Conservation (phyloP, 768 basidiomycete species). For the Lactifluus piperatus region DNA sequence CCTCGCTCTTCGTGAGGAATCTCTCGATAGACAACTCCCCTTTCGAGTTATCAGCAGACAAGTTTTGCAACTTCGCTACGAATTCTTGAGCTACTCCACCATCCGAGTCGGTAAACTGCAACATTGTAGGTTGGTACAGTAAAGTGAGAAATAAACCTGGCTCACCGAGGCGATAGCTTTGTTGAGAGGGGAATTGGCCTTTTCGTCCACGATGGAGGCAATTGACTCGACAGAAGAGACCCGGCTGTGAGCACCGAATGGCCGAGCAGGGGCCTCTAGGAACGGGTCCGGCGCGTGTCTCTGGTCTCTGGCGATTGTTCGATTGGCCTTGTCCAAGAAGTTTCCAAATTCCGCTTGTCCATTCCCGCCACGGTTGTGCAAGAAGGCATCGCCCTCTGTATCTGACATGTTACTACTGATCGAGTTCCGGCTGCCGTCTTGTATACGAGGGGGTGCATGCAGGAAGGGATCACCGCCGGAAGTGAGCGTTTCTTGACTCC, state of each 20-base stretch:
- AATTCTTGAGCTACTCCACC: constrained; percentile 88
- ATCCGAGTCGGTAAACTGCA: constrained; percentile 86
- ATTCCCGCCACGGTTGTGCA: constrained; percentile 30
- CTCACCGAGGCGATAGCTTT: constrained; percentile 84
- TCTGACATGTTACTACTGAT: constrained; percentile 43
- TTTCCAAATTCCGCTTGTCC: constrained; percentile 46
- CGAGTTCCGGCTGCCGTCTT: constrained; percentile 26
- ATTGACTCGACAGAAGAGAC: constrained; percentile 86
- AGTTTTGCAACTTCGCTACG: constrained; percentile 69
- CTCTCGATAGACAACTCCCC: constrained; percentile 88
- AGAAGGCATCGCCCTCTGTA: constrained; percentile 52
- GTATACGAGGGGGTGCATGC: constrained; percentile 30
- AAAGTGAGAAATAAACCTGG: constrained; percentile 10
- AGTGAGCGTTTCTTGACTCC: constrained; percentile 52
- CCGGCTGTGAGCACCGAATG: constrained; percentile 76
- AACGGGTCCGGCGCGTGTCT: constrained; percentile 80
- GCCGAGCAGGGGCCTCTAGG: constrained; percentile 63
- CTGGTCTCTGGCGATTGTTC: constrained; percentile 72
- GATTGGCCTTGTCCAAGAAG: constrained; percentile 83
- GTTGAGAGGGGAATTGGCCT: constrained; percentile 83
- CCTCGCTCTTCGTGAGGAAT: constrained; percentile 84
- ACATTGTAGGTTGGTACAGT: constrained; percentile 6
- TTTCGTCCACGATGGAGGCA: constrained; percentile 85
- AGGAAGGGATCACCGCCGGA: constrained; percentile 36
- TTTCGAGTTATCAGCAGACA: constrained; percentile 84